Percentiles rank a stretch among this genome's conserved stretches.
These are phyloP conservation scores for Rhododendron simsii DNA, from an alignment of 148 eudicot species.

Conservation along the genomic window DNA sequence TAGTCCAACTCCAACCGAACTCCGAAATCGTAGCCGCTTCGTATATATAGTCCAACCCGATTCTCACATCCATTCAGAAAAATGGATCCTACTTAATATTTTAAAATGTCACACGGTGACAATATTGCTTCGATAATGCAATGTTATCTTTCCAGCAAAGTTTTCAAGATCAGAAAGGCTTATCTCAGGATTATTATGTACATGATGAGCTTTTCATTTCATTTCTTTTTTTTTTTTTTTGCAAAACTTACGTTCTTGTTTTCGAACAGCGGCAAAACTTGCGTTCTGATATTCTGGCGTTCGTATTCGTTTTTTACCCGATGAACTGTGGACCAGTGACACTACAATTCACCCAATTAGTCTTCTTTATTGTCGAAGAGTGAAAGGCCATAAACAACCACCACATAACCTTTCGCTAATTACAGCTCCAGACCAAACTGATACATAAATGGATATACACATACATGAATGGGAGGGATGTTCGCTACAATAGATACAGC, in stretches of 20 bases:
- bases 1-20: no score
- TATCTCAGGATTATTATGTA: not conserved
- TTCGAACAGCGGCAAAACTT: no score
- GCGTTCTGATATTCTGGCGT: not conserved
- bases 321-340: not conserved
- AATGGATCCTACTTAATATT: no score
- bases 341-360: not conserved
- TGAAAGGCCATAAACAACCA: not conserved
- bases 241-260: no score
- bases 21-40: no score
- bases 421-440: not conserved
- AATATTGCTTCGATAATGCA: no score
- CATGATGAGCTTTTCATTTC: not conserved
- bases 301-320: not conserved
- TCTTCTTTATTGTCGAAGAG: not conserved
- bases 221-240: no score
- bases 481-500: not conserved
- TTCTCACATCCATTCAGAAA: no score
- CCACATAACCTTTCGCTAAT: not conserved
- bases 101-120: no score
- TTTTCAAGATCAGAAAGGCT: not conserved
- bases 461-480: not conserved
- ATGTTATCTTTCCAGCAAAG: no score
- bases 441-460: not conserved
- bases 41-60: no score